Evolutionary conservation across 495 filamentous ascomycete genomes (phyloP), one percentile per base, ranked within the genome.

Genomic region (Parathielavia hyrcaniae): DNA sequence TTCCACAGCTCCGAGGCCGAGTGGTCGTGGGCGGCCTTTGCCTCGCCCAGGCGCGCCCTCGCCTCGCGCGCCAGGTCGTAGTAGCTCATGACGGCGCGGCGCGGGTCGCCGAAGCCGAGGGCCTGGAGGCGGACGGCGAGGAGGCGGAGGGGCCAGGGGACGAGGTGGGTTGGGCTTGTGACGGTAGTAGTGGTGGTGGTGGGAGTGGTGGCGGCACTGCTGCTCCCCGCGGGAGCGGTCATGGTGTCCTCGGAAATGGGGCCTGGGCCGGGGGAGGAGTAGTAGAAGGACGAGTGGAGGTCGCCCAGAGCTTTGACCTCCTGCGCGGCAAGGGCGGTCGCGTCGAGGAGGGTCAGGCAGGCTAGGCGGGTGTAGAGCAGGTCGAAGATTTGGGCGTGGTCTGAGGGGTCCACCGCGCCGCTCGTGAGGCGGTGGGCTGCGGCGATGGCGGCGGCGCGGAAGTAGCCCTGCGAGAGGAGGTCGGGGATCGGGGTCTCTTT

Each of bases 81-180:
- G 65, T 93, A 87, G 22, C 85, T 85, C 69, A 87, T 89, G 40
- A 98, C 84, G n/a, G 85, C 85, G 51, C 89, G 78, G n/a, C 91
- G 79, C 40, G 84, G 79, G 71, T 97, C 93, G 16, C 83, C 85
- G 63, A 89, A 92, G 1, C 87, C 89, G 39, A 96, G 83, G 14
- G 86, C 87, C 63, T 95, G 90, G 35, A 97, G 77, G 4, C 91
- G 77, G 22, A 96, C 86, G 3, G 82, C 84, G 11, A 97, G 75
- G 3, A 96, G 81, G 5, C 92, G 80, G 47, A 98, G 78, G 49
- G 86, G 84, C 93, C 93, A 98, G 9, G 92, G 92, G 0, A 89
- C 86, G 4, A 92, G 77, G 69, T 86, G 84, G 13, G 26, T 60
- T 66, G 39, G 65, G 44, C 14, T 30, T 20, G 10, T 49, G 46